Conservation (phyloP, 495 filamentous ascomycete species). For the Chlorociboria aeruginascens region DNA sequence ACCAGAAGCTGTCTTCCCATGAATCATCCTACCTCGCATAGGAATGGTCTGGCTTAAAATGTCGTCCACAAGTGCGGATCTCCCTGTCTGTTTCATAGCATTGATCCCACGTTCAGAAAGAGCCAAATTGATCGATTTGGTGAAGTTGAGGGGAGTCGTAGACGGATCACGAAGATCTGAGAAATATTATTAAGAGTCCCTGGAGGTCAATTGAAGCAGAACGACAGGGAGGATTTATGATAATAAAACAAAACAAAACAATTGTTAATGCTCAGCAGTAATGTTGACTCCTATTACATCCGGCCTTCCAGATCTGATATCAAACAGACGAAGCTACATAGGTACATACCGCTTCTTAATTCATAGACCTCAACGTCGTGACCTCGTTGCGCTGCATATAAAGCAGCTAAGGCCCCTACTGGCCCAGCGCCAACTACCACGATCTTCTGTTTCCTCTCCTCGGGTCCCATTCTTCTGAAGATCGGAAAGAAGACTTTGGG, state of each 20-base stretch:
- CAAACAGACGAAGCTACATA: conserved; percentile 19
- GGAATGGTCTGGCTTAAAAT: conserved; percentile 72
- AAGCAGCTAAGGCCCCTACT: conserved; percentile 79
- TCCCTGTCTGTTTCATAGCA: conserved; percentile 57
- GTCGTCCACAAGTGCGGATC: conserved; percentile 53
- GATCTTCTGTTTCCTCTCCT: conserved; percentile 44
- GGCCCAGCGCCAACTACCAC: conserved; percentile 86
- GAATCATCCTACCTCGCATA: conserved; percentile 97
- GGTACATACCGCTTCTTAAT: conserved; percentile 65
- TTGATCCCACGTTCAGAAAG: conserved; percentile 91
- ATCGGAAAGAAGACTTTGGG: background rate
- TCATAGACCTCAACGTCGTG: conserved; percentile 93
- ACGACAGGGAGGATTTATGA: too few relatives aligned
- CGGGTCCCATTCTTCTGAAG: background rate
- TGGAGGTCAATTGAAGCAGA: too few relatives aligned
- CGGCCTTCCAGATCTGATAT: too few relatives aligned
- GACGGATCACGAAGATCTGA: conserved; percentile 75
- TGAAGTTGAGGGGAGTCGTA: conserved; percentile 86
- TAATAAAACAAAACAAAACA: too few relatives aligned
- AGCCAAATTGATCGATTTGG: conserved; percentile 93
- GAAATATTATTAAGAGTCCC: background rate
- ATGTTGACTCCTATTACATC: too few relatives aligned
- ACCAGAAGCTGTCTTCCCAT: conserved; percentile 53
- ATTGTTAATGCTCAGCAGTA: too few relatives aligned
- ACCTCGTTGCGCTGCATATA: conserved; percentile 81